Percentiles rank a stretch among this genome's conserved stretches.
phyloP scores from a whole-genome alignment of 2,329 filamentous ascomycete genomes.

The Trichoderma atrobrunneum region DNA sequence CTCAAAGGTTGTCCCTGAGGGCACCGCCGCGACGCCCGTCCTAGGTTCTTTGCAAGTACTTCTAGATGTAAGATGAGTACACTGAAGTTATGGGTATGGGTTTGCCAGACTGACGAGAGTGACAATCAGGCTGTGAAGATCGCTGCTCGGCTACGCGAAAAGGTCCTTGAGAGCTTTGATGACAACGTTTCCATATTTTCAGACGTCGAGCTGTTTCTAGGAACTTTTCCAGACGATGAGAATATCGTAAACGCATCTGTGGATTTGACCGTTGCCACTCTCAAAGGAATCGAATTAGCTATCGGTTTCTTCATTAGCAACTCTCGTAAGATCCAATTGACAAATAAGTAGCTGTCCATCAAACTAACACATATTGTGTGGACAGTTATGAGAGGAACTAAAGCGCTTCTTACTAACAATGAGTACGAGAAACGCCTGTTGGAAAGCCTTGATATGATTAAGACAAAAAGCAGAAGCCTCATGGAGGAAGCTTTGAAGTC shows the following conservation, averaged over 20 bases:
- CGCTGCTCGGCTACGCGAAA: background rate
- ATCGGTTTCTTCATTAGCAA: slow-evolving; percentile 7
- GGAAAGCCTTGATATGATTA: background rate
- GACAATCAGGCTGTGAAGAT: background rate
- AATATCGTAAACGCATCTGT: background rate
- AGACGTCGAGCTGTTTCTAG: background rate
- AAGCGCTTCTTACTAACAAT: background rate
- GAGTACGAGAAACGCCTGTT: background rate
- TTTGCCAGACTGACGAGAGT: background rate
- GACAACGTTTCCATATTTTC: background rate
- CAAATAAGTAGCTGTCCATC: accelerated
- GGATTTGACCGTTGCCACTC: background rate
- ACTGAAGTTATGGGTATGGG: background rate
- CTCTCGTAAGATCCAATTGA: background rate
- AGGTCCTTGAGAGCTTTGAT: background rate
- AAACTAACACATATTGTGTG: background rate
- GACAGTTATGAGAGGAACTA: background rate
- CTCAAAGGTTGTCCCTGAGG: background rate
- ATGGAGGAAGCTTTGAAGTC: background rate
- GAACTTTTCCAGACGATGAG: background rate
- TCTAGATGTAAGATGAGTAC: background rate
- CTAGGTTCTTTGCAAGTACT: background rate
- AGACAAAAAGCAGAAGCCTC: background rate
- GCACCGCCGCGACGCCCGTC: background rate
- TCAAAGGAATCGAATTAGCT: background rate